Base-by-base conservation (phyloP, 257 asterid species). In the Thymus quinquecostatus region DNA sequence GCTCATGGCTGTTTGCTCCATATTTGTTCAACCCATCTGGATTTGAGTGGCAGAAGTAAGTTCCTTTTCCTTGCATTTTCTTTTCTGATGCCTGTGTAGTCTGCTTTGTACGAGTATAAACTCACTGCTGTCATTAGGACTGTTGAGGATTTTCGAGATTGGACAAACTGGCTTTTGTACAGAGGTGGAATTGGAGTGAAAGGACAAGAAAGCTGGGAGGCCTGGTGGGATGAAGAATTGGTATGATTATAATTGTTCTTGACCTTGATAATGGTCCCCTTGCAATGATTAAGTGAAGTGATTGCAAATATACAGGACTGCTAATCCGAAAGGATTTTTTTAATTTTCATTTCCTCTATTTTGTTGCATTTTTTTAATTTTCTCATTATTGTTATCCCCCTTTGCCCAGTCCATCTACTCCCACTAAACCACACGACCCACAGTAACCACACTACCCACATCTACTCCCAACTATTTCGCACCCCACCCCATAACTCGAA, bases 181-280 rank as follows among this genome's bases (percentile, higher is more conserved):
- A 83, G 99, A 80, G 99, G 99, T 75, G 99, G 99, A 75, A 95
- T 95, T 78, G 99, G 99, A 76, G 99, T 95, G 69, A 95, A 86
- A 84, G 99, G 98, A 54, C 92, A 86, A 81, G 99, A 95, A 88
- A 95, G 99, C 86, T 92, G 99, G 99, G 99, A 95, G 82, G 98
- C 99, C 69, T 95, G 97, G 98, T 95, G 99, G 99, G 99, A 95
- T 82, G 99, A 89, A 77, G 97, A 95, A 84, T 83, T 95, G 97
- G 99, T 95, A 94, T 60, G 79, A 29, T 36, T 4, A 27, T 36
- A 55, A 11, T 71, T 49, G 33, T 61, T 73, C 30, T 75, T 62
- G 50, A 54, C 70, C 53, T 70, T 59, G 50, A 44, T 64, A 30
- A 51, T 75, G 64, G 54, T 44, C 49, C 64, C 69, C 74, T 43